Evolutionary conservation across 2,329 filamentous ascomycete species (phyloP).

Genomic region (Neofusicoccum cordaticola): DNA sequence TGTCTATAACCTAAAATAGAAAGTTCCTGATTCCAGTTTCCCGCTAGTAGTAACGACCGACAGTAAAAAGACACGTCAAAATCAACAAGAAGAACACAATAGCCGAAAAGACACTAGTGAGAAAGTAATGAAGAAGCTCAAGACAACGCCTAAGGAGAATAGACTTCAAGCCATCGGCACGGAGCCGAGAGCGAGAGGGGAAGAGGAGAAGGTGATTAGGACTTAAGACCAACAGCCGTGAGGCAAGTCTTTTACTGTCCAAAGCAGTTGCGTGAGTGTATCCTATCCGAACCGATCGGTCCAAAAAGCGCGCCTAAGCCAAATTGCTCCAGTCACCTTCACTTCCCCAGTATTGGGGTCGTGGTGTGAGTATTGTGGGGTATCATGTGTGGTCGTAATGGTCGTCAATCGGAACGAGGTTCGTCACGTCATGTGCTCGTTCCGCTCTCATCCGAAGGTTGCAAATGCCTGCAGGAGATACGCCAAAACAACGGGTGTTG

Average conservation of each 20-base stretch:
- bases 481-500: background rate
- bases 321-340: slow-evolving; percentile 1
- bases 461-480: background rate
- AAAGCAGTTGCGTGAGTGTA: background rate
- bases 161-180: background rate
- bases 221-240: background rate
- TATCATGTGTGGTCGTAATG: slow-evolving; percentile 15
- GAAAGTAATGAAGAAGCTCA: background rate
- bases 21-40: background rate
- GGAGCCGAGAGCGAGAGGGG: background rate
- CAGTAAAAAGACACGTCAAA: background rate
- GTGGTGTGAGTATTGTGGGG: slow-evolving; percentile 12
- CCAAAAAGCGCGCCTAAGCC: slow-evolving; percentile 2
- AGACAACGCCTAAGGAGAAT: background rate
- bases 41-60: background rate
- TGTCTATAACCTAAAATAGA: background rate
- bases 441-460: background rate
- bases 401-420: slow-evolving; percentile 3
- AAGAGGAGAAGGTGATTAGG: background rate
- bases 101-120: background rate
- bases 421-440: slow-evolving; percentile 1
- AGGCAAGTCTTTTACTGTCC: background rate
- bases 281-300: background rate
- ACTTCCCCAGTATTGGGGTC: background rate
- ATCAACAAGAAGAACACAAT: background rate